These are phyloP conservation scores for Lactarius psammicola DNA, from an alignment of 768 basidiomycete genomes.

Conservation along the genomic window DNA sequence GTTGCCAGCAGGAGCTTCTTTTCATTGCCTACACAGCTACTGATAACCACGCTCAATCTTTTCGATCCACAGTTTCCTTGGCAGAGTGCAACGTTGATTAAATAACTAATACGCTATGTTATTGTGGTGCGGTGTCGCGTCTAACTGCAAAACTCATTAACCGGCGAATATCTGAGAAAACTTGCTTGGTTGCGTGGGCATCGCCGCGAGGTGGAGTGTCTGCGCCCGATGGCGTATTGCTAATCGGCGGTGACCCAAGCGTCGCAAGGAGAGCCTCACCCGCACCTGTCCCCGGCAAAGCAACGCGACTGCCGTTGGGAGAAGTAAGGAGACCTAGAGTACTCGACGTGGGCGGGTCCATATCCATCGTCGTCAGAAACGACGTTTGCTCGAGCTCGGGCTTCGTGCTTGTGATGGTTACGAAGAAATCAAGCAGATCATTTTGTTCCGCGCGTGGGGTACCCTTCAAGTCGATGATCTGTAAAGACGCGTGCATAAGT, in stretches of 20 bases:
- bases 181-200: constrained; percentile 55
- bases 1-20: not conserved
- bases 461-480: constrained; percentile 96
- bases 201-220: constrained; percentile 45
- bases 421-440: constrained; percentile 84
- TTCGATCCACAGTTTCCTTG: not conserved
- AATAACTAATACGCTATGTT: constrained; percentile 10
- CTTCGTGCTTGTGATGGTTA: constrained; percentile 90
- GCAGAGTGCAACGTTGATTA: not conserved
- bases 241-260: constrained; percentile 59
- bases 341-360: constrained; percentile 73
- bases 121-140: constrained; percentile 51
- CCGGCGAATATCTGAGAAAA: constrained; percentile 84
- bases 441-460: constrained; percentile 85
- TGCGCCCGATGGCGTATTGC: constrained; percentile 62
- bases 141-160: constrained; percentile 88
- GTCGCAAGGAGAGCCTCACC: constrained; percentile 60
- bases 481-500: not conserved
- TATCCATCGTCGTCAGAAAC: constrained; percentile 91
- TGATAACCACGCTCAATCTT: not conserved
- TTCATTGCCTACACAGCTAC: not conserved
- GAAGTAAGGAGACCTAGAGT: constrained; percentile 56
- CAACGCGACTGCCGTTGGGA: constrained; percentile 61
- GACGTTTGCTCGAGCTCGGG: constrained; percentile 85
- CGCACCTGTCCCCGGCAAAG: constrained; percentile 41